Base-by-base conservation (phyloP, 345 rosid genomes). In the Theobroma cacao region DNA sequence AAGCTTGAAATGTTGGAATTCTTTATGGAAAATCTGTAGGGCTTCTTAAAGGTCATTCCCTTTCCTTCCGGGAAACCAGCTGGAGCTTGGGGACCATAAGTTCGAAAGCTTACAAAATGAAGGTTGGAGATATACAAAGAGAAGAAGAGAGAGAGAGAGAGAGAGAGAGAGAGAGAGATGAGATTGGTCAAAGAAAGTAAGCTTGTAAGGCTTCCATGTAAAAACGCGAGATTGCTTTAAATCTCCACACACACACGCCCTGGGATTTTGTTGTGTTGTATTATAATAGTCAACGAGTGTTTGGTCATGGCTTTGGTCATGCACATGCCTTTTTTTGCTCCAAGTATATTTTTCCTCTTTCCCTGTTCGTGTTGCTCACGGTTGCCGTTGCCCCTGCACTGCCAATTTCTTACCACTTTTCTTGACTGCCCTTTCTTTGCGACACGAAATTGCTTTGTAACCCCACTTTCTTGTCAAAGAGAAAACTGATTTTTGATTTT, bases 141-240 rank as follows among this genome's bases (percentile, higher is more conserved):
- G 18, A 9, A 22, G 13, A 7, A 1, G 6, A 56, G 5, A 56
- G 6, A 62, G 1, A 62, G 50, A 31, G 41, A 30, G 18, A 13
- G 1, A 2, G 34, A 43, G 26, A 43, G 0, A 55, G 24, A 66
- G 3, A 66, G 11, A 15, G 34, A 17, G 43, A 3, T 13, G 18
- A 20, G 56, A 69, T 28, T 47, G 58, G 74, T 69, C 74, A 69
- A 69, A 18, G 38, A 69, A 69, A 69, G 74, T 69, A 69, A 69
- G 58, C 58, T 30, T 18, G 20, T 28, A 15, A 38, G 33, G 36
- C 5, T 69, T 47, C 56, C 56, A 47, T 69, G 73, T 43, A 43
- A 45, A 43, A 5, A 68, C 73, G 45, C 12, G 36, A 28, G 45
- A 45, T 12, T 20, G 9, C 13, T 69, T 69, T 8, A 24, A 15